These are phyloP conservation scores for Eucalyptus pumila DNA, from an alignment of 345 rosid genomes.

Conservation along the genomic window DNA sequence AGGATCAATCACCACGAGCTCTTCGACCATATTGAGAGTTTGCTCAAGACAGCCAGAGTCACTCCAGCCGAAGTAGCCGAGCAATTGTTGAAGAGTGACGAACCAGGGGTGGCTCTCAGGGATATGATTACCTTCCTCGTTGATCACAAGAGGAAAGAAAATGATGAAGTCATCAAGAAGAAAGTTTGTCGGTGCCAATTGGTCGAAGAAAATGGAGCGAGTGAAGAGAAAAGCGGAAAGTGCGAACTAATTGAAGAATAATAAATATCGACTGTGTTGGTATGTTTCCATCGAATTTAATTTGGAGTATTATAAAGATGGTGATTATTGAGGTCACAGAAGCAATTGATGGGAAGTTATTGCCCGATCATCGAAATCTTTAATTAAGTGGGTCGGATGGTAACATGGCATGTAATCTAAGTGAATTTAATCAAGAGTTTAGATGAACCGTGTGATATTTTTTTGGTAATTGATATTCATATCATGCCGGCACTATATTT, in stretches of 20 bases:
- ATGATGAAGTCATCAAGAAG: not conserved
- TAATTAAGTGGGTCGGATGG: no score
- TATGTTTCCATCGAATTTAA: not conserved
- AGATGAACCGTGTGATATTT: no score
- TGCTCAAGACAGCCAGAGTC: slow-evolving; percentile 1
- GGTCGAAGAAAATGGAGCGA: not conserved
- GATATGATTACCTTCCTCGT: slow-evolving; percentile 18
- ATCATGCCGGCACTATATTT: no score
- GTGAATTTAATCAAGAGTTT: no score
- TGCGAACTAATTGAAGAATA: not conserved
- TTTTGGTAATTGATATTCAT: no score
- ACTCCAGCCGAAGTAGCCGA: slow-evolving; percentile 40
- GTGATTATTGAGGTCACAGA: not conserved
- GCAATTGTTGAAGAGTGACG: slow-evolving; percentile 24
- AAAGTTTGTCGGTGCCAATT: not conserved
- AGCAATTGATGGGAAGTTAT: no score
- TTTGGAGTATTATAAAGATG: slow-evolving; percentile 7
- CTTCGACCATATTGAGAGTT: slow-evolving; percentile 16
- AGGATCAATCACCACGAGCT: slow-evolving; percentile 3
- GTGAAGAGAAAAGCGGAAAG: not conserved
- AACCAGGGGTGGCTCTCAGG: slow-evolving; percentile 1
- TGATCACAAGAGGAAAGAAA: not conserved
- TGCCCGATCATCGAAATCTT: no score
- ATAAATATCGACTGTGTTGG: not conserved
- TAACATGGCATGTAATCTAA: no score